Conservation (phyloP, 2,329 filamentous ascomycete genomes). For the Sporothrix sp. region DNA sequence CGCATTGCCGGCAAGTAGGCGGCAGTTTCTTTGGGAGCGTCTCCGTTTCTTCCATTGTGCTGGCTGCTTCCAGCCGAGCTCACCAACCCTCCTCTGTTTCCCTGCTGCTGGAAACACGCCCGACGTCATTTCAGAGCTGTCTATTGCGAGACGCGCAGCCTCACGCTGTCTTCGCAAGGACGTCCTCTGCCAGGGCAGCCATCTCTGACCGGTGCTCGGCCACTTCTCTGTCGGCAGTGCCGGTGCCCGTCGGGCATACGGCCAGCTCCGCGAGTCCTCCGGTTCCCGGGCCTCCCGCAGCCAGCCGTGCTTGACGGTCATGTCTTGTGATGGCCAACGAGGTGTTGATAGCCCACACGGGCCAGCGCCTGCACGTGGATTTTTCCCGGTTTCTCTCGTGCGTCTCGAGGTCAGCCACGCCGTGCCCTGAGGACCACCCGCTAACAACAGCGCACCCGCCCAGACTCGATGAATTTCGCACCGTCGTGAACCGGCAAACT, state of each 20-base stretch:
- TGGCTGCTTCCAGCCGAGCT: too few relatives aligned
- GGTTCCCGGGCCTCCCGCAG: not conserved
- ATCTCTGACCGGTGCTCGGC: too few relatives aligned
- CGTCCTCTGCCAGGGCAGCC: too few relatives aligned
- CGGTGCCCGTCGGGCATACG: too few relatives aligned
- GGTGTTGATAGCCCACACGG: constrained; percentile 87
- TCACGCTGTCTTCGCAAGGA: too few relatives aligned
- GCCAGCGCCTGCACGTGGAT: constrained; percentile 74
- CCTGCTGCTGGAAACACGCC: too few relatives aligned
- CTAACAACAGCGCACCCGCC: not conserved
- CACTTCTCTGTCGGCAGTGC: too few relatives aligned
- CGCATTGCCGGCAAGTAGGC: too few relatives aligned
- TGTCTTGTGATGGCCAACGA: constrained; percentile 72
- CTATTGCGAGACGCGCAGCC: too few relatives aligned
- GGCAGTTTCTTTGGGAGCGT: not conserved
- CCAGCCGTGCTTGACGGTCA: constrained; percentile 20
- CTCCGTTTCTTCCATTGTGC: too few relatives aligned
- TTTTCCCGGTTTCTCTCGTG: constrained; percentile 65
- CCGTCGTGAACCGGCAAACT: constrained; percentile 67
- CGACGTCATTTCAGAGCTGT: too few relatives aligned
- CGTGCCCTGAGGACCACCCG: not conserved
- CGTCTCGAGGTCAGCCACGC: constrained; percentile 24
- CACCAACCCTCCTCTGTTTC: too few relatives aligned
- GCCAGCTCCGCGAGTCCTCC: not conserved
- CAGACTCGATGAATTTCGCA: constrained; percentile 71